Evolutionary conservation across 2,329 filamentous ascomycete genomes (phyloP), one percentile per base, ranked within the genome.

Genomic region (Helotiales sp.): DNA sequence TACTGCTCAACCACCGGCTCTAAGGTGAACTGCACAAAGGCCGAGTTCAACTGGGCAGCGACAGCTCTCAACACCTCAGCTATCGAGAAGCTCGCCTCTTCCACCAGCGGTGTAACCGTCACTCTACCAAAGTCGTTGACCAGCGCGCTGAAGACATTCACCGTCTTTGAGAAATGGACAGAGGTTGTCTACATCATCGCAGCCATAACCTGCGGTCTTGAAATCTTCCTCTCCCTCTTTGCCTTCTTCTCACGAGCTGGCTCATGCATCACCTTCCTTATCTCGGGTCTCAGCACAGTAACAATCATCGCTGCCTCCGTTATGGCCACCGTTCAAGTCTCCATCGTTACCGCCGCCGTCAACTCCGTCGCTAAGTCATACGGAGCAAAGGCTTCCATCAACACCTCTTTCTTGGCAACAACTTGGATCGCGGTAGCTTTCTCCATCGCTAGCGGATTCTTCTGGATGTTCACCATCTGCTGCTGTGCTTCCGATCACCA

Each of bases 391-490:
- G 84, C 85, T 51, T 74, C 72, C 51, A 76, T 96, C 71, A 89
- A 92, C 76, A 83, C 73, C 29, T 77, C 79, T 58, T 93, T 89
- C 77, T 85, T 95, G 54, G 81, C 81, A 33, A 76, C 86, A 19
- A 84, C 89, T 67, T 97, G 93, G 91, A 79, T 98, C 59, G 87
- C 87, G 42, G 87, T 88, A 36, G 89, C 84, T 27, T 92, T 96
- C 71, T 87, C 88, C 61, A 71, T 95, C 31, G 90, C 74, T 40
- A 88, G 89, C 7, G 85, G 84, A 63, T 76, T 96, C 71, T 97
- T 98, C 87, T 98, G 95, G 93, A 77, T 93, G 70, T 85, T 96
- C 73, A 91, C 87, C 74, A 83, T 89, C 69, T 98, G 93, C 87
- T 98, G 93, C 85, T 96, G 93, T 81, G 65, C 61, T 1, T 24